phyloP scores from a whole-genome alignment of 192 early-diverging fungal genomes.

The Coemansia sp. region DNA sequence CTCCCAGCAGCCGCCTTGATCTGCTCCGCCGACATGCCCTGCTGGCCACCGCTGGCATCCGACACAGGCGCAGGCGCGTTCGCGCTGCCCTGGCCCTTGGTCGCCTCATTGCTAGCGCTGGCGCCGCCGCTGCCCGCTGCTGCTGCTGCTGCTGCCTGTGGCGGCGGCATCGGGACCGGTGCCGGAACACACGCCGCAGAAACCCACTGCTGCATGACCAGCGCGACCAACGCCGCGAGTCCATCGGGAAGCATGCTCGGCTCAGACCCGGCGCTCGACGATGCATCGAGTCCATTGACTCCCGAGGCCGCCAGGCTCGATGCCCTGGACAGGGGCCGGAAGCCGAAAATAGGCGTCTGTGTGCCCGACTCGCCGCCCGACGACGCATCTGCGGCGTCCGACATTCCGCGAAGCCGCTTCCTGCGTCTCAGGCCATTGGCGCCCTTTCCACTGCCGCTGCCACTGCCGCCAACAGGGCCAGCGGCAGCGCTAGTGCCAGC shows the following conservation, averaged over 20 bases:
- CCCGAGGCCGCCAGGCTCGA: conserved; percentile 1
- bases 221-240: conserved; percentile 31
- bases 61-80: not conserved
- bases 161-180: not conserved
- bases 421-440: conserved; percentile 3
- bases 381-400: conserved; percentile 1
- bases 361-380: conserved; percentile 39
- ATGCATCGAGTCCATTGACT: not conserved
- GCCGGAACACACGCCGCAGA: conserved; percentile 25
- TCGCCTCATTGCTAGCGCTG: too few species aligned
- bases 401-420: not conserved
- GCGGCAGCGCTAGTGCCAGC: not conserved
- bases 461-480: too few species aligned
- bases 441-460: too few species aligned
- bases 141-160: not conserved
- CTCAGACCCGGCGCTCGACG: conserved; percentile 6
- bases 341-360: conserved; percentile 38
- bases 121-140: too few species aligned
- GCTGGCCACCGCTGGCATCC: not conserved
- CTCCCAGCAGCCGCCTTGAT: conserved; percentile 5
- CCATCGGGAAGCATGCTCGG: conserved; percentile 47
- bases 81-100: not conserved
- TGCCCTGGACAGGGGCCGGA: conserved; percentile 16
- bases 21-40: not conserved
- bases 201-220: conserved; percentile 50